phyloP scores from a whole-genome alignment of 2,329 filamentous ascomycete species.

The Grosmannia huntii region DNA sequence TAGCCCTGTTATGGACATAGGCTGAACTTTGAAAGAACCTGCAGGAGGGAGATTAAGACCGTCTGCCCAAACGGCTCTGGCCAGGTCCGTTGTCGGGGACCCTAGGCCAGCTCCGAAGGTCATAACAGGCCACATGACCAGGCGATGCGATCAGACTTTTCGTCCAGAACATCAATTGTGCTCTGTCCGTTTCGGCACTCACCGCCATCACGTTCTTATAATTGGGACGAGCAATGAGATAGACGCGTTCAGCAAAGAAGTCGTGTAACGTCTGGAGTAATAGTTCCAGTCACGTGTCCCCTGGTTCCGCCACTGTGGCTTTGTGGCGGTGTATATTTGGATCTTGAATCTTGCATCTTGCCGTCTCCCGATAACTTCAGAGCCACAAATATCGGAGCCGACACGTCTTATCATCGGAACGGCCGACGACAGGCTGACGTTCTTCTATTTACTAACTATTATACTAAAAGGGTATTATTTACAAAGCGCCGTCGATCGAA shows the following conservation, averaged over 20 bases:
- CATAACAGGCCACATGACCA: not conserved
- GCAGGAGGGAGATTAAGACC: not conserved
- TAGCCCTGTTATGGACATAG: not conserved
- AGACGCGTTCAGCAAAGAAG: not conserved
- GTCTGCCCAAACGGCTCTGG: not conserved
- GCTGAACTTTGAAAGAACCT: not conserved
- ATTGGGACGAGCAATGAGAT: not conserved
- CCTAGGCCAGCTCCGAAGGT: not conserved
- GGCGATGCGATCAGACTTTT: not conserved
- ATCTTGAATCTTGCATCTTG: not conserved
- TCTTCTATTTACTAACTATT: no score
- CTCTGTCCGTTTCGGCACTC: not conserved
- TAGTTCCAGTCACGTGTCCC: no score
- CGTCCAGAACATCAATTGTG: not conserved
- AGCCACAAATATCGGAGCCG: no score
- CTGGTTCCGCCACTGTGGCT: not conserved
- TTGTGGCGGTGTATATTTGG: not conserved
- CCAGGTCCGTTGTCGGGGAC: not conserved
- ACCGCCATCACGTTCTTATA: no score
- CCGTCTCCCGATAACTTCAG: no score
- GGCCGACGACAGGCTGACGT: no score
- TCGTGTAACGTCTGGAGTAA: no score
- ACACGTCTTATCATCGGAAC: no score
- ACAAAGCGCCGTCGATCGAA: no score
- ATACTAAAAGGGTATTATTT: no score